phyloP scores from a whole-genome alignment of 768 basidiomycete genomes.

The Kwoniella newhampshirensis region DNA sequence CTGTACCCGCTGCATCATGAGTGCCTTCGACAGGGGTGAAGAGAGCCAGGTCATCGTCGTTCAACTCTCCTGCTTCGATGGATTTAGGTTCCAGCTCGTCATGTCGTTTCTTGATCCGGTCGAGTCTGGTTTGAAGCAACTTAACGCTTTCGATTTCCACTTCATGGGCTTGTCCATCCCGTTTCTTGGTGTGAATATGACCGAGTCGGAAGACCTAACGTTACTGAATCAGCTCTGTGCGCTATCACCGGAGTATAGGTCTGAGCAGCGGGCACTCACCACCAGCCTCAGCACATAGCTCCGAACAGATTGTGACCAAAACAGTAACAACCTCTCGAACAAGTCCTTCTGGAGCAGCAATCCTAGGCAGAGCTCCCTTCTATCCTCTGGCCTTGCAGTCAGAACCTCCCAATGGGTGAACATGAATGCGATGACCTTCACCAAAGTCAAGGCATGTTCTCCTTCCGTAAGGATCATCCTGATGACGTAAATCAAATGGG shows the following conservation, averaged over 20 bases:
- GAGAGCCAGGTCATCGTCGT: constrained; percentile 8
- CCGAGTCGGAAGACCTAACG: constrained; percentile 54
- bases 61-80: constrained; percentile 11
- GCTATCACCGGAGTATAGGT: background rate
- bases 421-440: constrained; percentile 55
- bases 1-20: constrained; percentile 5
- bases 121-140: constrained; percentile 54
- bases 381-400: constrained; percentile 48
- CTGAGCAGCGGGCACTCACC: constrained; percentile 39
- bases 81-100: constrained; percentile 55
- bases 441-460: constrained; percentile 56
- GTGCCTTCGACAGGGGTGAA: constrained; percentile 23
- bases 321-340: constrained; percentile 55
- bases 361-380: constrained; percentile 53
- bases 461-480: constrained; percentile 53
- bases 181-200: constrained; percentile 50
- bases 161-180: constrained; percentile 40
- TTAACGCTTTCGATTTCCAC: constrained; percentile 52
- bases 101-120: constrained; percentile 54
- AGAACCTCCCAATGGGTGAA: constrained; percentile 56
- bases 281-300: constrained; percentile 54
- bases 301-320: constrained; percentile 53
- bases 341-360: constrained; percentile 53
- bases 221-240: constrained; percentile 5
- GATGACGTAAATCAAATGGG: constrained; percentile 54